Base-by-base conservation (phyloP, 2,329 filamentous ascomycete species). In the Cadophora sp. region DNA sequence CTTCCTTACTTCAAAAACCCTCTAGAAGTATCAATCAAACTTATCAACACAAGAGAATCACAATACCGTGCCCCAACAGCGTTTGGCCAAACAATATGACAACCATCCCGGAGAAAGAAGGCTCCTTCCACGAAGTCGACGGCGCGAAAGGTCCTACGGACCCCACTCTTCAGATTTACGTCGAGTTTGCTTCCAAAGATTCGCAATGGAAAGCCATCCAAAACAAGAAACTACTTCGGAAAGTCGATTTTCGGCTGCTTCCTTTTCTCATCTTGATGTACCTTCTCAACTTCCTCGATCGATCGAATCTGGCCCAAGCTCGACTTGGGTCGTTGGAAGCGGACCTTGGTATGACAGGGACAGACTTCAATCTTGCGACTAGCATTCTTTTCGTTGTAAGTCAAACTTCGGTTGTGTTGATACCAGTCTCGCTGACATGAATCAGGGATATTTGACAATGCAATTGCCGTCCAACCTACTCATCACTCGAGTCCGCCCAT, bases 221-320 rank as follows among this genome's bases (percentile, higher is more conserved):
- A 50, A 69, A 68, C 60, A 77, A 77, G 67, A 73, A 72, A 26
- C 72, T 81, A 4, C 63, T 87, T 37, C 79, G 83, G 22, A 87
- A 87, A 71, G 80, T 87, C 19, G 86, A 88, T 69, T 24, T 80
- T 1, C 82, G 81, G 27, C 77, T 88, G 1, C 80, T 88, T 48
- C 86, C 86, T 3, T 80, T 84, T 65, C 78, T 88, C 1, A 79
- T 85, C n/a, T 66, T 86, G 53, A 85, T 88, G 79, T 87, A 87
- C 72, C 79, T 87, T 1, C 79, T 87, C 67, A 86, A 86, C 76
- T 87, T 85, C 71, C 79, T 87, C 19, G 85, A 87, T 72, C 80
- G 72, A 16, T 78, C 74, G 68, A 87, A 87, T 69, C 78, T 88
- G 0, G 83, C 85, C 0, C 85, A 88, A 73, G 86, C 85, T 0